Evolutionary conservation across 208 protist species (phyloP).

Genomic region (Leishmania tarentolae): DNA sequence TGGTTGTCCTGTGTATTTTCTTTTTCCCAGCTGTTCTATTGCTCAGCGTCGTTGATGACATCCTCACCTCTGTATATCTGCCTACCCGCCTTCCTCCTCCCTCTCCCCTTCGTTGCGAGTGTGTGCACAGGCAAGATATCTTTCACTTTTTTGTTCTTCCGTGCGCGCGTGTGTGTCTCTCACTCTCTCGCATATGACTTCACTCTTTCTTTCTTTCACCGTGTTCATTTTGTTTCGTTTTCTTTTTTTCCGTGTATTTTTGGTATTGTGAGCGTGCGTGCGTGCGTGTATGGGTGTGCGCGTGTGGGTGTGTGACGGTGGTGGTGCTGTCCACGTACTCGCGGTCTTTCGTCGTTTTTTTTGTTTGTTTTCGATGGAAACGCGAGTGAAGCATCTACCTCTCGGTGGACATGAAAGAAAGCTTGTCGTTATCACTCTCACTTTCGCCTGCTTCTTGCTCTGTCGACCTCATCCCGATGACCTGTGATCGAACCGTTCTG

Average conservation of each 20-base stretch:
- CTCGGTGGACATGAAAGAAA: not conserved
- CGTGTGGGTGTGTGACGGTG: not conserved
- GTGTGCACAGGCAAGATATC: not conserved
- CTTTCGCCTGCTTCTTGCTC: not conserved
- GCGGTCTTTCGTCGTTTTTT: not conserved
- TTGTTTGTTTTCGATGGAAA: not conserved
- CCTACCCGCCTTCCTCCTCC: not conserved
- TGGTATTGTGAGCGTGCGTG: not conserved
- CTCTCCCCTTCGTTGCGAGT: not conserved
- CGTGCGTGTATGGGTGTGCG: not conserved
- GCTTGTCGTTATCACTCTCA: not conserved
- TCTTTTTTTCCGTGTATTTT: slow-evolving; percentile 6
- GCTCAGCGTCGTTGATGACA: not conserved
- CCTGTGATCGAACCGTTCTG: not conserved
- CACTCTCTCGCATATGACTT: not conserved
- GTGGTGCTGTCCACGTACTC: not conserved
- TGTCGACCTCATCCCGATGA: not conserved
- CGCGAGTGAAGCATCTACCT: not conserved
- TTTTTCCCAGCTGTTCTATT: slow-evolving; percentile 2
- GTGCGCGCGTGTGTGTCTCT: no score
- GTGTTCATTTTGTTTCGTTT: not conserved
- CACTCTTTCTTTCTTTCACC: slow-evolving; percentile 11
- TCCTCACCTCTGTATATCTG: not conserved
- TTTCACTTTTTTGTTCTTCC: not conserved
- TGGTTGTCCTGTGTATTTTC: slow-evolving; percentile 9